phyloP scores from a whole-genome alignment of 129 eudicot genomes.

The Helichrysum umbraculigerum region DNA sequence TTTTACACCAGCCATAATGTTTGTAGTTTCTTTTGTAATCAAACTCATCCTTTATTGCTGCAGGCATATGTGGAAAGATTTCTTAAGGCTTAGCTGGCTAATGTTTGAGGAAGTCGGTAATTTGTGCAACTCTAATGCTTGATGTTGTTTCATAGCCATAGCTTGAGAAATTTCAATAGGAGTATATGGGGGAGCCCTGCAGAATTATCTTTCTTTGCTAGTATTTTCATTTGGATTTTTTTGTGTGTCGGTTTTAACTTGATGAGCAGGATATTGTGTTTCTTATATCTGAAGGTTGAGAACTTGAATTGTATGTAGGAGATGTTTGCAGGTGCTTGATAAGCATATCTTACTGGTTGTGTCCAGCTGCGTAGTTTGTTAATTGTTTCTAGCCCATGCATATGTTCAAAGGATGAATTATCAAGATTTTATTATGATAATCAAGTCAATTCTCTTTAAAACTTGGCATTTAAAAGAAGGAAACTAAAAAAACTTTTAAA shows the following conservation, averaged over 20 bases:
- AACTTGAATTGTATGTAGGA: background rate
- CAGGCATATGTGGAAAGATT: constrained; percentile 38
- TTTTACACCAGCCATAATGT: constrained; percentile 3
- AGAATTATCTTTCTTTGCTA: background rate
- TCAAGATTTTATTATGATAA: too few relatives aligned
- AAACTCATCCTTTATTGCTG: background rate
- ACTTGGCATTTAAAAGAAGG: too few relatives aligned
- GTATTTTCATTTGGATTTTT: constrained; percentile 6
- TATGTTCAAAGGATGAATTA: too few relatives aligned
- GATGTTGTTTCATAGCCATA: constrained; percentile 22
- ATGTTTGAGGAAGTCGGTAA: constrained; percentile 6
- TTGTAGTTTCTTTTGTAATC: background rate
- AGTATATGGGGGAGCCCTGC: background rate
- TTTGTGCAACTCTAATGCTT: background rate
- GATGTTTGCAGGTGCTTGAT: constrained; percentile 13
- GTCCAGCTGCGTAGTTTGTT: background rate
- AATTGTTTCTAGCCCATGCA: background rate
- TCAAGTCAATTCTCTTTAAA: too few relatives aligned
- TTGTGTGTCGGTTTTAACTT: constrained; percentile 13
- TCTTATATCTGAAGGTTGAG: background rate
- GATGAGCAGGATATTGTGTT: background rate
- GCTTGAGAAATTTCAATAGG: constrained; percentile 9
- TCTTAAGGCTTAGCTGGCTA: constrained; percentile 22
- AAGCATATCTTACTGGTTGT: background rate
- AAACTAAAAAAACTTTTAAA: too few relatives aligned